Evolutionary conservation across 352 stramenopile genomes (phyloP).

Genomic region (Saprolegnia diclina): DNA sequence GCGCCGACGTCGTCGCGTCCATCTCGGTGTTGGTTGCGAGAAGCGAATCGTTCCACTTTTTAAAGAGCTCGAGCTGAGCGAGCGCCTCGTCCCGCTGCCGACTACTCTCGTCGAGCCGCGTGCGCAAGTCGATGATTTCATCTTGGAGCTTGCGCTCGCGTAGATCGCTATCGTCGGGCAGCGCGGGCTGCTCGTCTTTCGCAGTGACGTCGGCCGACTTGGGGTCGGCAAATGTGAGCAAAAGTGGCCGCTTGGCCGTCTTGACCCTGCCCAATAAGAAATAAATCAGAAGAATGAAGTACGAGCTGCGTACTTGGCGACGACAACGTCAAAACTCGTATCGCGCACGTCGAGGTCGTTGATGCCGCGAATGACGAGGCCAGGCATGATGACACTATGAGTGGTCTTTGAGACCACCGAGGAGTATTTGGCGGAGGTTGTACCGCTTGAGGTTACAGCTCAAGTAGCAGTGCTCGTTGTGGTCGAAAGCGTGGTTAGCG

Average conservation of each 20-base stretch:
- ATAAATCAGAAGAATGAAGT: constrained; percentile 8
- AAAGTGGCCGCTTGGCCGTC: constrained; percentile 36
- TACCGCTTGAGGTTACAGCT: constrained; percentile 24
- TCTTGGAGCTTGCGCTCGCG: not conserved
- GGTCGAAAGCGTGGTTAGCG: constrained; percentile 38
- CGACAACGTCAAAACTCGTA: constrained; percentile 40
- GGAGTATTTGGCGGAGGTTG: not conserved
- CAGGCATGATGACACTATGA: constrained; percentile 34
- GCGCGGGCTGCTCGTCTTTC: constrained; percentile 35
- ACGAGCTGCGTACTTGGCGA: constrained; percentile 34
- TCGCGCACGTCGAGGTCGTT: constrained; percentile 40
- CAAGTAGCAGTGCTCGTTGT: constrained; percentile 54
- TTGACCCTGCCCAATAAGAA: constrained; percentile 36
- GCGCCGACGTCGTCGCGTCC: not conserved
- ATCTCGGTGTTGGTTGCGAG: constrained; percentile 16
- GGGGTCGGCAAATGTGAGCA: constrained; percentile 46
- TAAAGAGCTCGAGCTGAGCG: constrained; percentile 2
- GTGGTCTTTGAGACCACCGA: not conserved
- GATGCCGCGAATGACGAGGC: constrained; percentile 42
- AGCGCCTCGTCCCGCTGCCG: not conserved
- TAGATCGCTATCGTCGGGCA: not conserved
- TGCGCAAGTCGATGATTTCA: constrained; percentile 5
- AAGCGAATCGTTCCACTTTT: constrained; percentile 25
- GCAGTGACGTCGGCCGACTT: constrained; percentile 26
- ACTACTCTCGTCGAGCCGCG: constrained; percentile 9